Conservation (phyloP, 371 early-diverging fungal genomes). For the Syncephalis plumigaleata region DNA sequence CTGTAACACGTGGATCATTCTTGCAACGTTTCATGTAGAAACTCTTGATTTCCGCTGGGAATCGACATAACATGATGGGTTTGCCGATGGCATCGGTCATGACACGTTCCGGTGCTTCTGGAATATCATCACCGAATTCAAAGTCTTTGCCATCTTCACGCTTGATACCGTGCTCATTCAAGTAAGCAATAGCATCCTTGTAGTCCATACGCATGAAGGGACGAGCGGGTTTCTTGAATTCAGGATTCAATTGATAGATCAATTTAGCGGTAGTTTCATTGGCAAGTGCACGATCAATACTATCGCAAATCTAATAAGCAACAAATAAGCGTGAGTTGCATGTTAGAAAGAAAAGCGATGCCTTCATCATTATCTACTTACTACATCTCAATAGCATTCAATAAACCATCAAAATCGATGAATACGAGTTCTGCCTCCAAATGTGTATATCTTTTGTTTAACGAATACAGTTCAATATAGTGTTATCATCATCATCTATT, state of each 20-base stretch:
- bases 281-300: constrained; percentile 66
- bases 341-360: too few relatives aligned
- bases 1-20: constrained; percentile 75
- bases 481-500: constrained; percentile 1
- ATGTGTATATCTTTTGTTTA: constrained; percentile 76
- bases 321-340: background rate
- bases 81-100: constrained; percentile 95
- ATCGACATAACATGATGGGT: constrained; percentile 94
- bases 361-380: too few relatives aligned
- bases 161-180: constrained; percentile 79
- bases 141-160: constrained; percentile 84
- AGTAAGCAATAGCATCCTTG: constrained; percentile 91
- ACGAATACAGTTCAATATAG: constrained; percentile 1
- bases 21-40: constrained; percentile 97
- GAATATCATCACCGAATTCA: constrained; percentile 98
- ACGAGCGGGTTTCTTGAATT: constrained; percentile 62
- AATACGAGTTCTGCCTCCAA: constrained; percentile 98
- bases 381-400: constrained; percentile 85
- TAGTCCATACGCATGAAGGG: constrained; percentile 98
- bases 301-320: constrained; percentile 39
- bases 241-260: constrained; percentile 84
- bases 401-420: constrained; percentile 83
- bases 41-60: constrained; percentile 98
- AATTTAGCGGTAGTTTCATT: constrained; percentile 58
- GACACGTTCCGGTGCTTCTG: constrained; percentile 96